These are phyloP conservation scores for Coelastrella sp. DNA, from an alignment of 139 green algal species.

Conservation along the genomic window DNA sequence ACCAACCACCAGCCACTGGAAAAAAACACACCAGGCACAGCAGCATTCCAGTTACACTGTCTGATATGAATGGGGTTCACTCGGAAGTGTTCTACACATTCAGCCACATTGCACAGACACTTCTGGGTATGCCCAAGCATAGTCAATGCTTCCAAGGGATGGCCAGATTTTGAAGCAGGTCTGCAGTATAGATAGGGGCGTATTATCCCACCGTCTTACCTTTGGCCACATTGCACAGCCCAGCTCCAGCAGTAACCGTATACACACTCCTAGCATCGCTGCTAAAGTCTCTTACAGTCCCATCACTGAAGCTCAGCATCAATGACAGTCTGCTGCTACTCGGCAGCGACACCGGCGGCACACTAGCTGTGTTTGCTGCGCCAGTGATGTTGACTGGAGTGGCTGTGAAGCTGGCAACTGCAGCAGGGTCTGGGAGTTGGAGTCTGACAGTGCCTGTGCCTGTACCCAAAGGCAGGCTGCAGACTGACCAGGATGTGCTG, in stretches of 20 bases:
- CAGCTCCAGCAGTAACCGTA: constrained; percentile 32
- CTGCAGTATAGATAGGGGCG: not conserved
- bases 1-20: not conserved
- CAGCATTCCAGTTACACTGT: not conserved
- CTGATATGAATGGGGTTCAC: too few relatives aligned
- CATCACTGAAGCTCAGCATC: constrained; percentile 54
- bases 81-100: too few relatives aligned
- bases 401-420: constrained; percentile 43
- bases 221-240: constrained; percentile 40
- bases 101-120: too few relatives aligned
- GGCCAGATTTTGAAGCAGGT: not conserved
- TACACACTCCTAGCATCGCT: constrained; percentile 27
- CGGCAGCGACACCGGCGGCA: constrained; percentile 50
- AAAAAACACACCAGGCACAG: not conserved
- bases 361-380: constrained; percentile 27
- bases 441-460: constrained; percentile 44
- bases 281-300: constrained; percentile 54
- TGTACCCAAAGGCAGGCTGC: constrained; percentile 45
- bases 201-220: not conserved
- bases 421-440: constrained; percentile 40
- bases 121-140: too few relatives aligned
- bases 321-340: constrained; percentile 16
- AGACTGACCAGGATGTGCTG: constrained; percentile 45
- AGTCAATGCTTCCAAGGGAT: too few relatives aligned
- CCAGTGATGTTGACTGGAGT: constrained; percentile 39